A percentile compares a stretch with the other conserved stretches of the same genome.
Conservation (phyloP, 2,329 filamentous ascomycete species). For the Diaporthe citriasiana region DNA sequence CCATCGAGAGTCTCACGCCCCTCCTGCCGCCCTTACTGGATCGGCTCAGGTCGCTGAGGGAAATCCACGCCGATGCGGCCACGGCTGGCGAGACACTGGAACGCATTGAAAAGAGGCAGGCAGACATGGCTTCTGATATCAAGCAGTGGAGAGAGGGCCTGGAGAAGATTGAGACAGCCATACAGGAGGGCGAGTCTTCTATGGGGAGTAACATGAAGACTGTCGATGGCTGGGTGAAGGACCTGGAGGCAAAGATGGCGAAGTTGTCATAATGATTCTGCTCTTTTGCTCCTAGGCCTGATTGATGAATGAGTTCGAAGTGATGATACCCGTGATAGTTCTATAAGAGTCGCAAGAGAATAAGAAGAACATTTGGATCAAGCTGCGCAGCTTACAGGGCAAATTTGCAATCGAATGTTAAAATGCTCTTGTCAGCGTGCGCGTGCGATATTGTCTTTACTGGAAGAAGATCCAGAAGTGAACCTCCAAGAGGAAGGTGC, state of each 20-base stretch:
- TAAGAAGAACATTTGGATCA: neutral
- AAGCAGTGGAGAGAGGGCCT: slow-evolving; percentile 44
- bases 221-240: slow-evolving; percentile 92
- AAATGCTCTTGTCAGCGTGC: neutral
- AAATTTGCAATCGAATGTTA: too few species aligned
- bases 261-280: slow-evolving; percentile 64
- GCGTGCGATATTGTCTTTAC: neutral
- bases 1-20: slow-evolving; percentile 88
- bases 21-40: slow-evolving; percentile 89
- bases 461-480: neutral
- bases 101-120: slow-evolving; percentile 83
- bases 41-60: slow-evolving; percentile 83
- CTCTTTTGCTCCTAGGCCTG: slow-evolving; percentile 34
- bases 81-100: slow-evolving; percentile 83
- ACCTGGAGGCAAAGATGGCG: slow-evolving; percentile 82
- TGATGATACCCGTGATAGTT: slow-evolving; percentile 53
- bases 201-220: slow-evolving; percentile 85
- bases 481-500: neutral
- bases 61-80: slow-evolving; percentile 89
- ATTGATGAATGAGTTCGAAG: slow-evolving; percentile 46
- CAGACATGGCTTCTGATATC: slow-evolving; percentile 86
- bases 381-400: neutral
- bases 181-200: slow-evolving; percentile 77
- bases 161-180: slow-evolving; percentile 60
- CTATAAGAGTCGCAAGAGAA: neutral